A percentile compares a stretch with the other conserved stretches of the same genome.
phyloP scores from a whole-genome alignment of 106 monocot species.

The Platanthera guangdongensis region DNA sequence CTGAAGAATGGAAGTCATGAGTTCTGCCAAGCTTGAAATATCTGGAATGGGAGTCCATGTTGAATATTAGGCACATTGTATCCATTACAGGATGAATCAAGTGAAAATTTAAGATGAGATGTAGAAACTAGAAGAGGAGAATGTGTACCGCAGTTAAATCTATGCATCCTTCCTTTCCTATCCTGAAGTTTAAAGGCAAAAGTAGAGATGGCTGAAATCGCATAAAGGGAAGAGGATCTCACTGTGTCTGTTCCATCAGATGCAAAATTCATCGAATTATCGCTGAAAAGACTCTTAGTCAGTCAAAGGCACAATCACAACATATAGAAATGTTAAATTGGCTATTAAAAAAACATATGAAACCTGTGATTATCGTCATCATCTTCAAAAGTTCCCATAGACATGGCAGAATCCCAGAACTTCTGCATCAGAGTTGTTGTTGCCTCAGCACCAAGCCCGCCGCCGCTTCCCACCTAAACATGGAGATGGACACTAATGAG shows the following conservation, averaged over 20 bases:
- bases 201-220: slow-evolving; percentile 28
- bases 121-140: background rate
- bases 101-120: background rate
- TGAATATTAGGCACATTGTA: background rate
- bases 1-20: slow-evolving; percentile 74
- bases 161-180: slow-evolving; percentile 73
- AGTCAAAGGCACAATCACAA: background rate
- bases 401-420: slow-evolving; percentile 66
- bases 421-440: slow-evolving; percentile 45
- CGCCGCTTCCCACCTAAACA: slow-evolving; percentile 40
- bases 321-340: background rate
- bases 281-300: slow-evolving; percentile 32
- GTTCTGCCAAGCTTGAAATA: slow-evolving; percentile 53
- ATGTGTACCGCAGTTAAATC: slow-evolving; percentile 74
- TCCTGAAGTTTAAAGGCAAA: slow-evolving; percentile 85
- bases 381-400: slow-evolving; percentile 31
- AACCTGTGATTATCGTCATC: slow-evolving; percentile 52
- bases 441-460: slow-evolving; percentile 35
- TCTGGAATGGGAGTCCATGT: slow-evolving; percentile 28
- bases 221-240: slow-evolving; percentile 28
- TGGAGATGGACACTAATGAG: background rate
- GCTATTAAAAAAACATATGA: background rate
- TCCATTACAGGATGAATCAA: background rate
- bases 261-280: slow-evolving; percentile 45
- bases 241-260: slow-evolving; percentile 49